Evolutionary conservation across 169 alveolate species (phyloP).

Genomic region (Miamiensis avidus): DNA sequence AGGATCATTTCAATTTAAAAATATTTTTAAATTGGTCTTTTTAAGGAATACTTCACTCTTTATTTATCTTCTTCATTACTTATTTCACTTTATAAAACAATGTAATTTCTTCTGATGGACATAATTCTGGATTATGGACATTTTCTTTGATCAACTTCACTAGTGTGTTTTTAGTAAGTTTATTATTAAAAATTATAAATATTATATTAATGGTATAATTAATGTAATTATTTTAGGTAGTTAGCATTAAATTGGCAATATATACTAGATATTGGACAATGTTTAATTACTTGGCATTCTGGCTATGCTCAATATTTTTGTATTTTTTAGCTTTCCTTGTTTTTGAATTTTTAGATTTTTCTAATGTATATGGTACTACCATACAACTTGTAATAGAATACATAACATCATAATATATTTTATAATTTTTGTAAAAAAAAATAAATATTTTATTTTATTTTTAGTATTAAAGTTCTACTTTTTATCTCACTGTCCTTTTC

Average conservation of each 20-base stretch:
- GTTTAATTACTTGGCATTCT: constrained; percentile 27
- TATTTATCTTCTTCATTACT: constrained; percentile 49
- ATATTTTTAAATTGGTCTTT: constrained; percentile 48
- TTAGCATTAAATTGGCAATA: constrained; percentile 24
- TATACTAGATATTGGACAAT: constrained; percentile 46
- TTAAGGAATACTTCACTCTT: constrained; percentile 51
- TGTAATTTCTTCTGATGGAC: constrained; percentile 55
- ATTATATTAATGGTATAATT: too few relatives aligned
- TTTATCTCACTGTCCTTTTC: too few relatives aligned
- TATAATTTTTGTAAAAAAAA: too few relatives aligned
- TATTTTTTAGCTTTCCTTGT: not conserved
- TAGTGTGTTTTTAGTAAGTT: constrained; percentile 53
- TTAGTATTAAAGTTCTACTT: too few relatives aligned
- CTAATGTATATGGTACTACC: not conserved
- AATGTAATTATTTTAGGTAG: constrained; percentile 15
- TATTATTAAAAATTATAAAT: not conserved
- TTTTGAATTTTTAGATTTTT: too few relatives aligned
- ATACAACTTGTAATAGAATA: not conserved
- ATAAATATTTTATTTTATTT: too few relatives aligned
- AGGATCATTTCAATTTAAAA: constrained; percentile 51
- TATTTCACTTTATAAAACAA: constrained; percentile 26
- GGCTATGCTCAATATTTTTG: not conserved
- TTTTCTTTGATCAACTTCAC: constrained; percentile 66
- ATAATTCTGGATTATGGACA: constrained; percentile 64
- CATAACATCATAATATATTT: too few relatives aligned